phyloP scores from a whole-genome alignment of 495 filamentous ascomycete species.

The Podospora appendiculata region DNA sequence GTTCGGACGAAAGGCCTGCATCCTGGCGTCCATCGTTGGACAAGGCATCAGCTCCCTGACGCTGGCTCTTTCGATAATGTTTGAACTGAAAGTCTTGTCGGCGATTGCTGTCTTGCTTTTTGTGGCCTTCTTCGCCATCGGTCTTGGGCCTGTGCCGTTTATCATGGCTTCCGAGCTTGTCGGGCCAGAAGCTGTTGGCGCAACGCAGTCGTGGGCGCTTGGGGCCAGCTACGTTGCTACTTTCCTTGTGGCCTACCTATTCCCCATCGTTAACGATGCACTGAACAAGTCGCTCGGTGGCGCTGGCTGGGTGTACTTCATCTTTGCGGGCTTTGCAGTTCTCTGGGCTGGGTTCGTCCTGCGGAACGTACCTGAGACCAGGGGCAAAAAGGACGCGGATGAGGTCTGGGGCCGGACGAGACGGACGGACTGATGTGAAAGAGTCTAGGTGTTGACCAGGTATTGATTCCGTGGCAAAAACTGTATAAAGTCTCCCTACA shows the following conservation, averaged over 20 bases:
- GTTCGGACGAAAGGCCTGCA: conserved; percentile 75
- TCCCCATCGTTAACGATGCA: conserved; percentile 72
- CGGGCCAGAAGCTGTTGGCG: conserved; percentile 78
- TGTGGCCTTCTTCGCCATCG: conserved; percentile 83
- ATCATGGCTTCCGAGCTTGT: conserved; percentile 87
- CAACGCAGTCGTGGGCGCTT: conserved; percentile 76
- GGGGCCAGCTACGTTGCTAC: conserved; percentile 87
- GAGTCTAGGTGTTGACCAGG: too few species aligned
- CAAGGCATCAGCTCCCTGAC: conserved; percentile 71
- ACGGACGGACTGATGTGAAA: conserved; percentile 34
- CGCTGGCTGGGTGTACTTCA: conserved; percentile 76
- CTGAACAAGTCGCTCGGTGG: conserved; percentile 53
- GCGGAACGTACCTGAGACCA: conserved; percentile 73
- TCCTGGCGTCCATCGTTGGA: conserved; percentile 71
- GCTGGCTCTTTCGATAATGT: conserved; percentile 68
- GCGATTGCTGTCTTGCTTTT: conserved; percentile 77
- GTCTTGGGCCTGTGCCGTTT: conserved; percentile 89
- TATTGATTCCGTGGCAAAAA: not conserved
- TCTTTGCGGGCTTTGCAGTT: conserved; percentile 69
- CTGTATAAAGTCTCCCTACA: conserved; percentile 2
- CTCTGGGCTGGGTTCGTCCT: conserved; percentile 59
- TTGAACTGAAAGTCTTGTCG: conserved; percentile 60
- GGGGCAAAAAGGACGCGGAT: conserved; percentile 68
- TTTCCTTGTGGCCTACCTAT: conserved; percentile 87
- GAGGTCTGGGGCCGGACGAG: conserved; percentile 78